A percentile compares a stretch with the other conserved stretches of the same genome.
These are phyloP conservation scores for Marchantia polymorpha DNA, from an alignment of 225 moss, liverwort and hornwort genomes.

Conservation along the genomic window DNA sequence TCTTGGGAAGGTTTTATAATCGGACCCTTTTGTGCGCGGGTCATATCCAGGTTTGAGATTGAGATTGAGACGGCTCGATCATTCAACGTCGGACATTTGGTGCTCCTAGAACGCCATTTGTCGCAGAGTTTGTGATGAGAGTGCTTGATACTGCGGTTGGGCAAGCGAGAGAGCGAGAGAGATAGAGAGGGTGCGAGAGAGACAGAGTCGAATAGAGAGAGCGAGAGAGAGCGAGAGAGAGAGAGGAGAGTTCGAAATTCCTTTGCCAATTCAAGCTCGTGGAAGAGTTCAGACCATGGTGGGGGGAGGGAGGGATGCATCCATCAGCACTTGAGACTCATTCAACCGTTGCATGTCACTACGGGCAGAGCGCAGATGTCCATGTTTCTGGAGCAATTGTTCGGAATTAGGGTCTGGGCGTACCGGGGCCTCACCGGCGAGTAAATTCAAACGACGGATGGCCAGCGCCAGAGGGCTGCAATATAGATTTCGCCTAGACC, in stretches of 20 bases:
- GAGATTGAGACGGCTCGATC: conserved; percentile 16
- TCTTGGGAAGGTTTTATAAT: conserved; percentile 1
- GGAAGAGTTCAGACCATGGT: neutral
- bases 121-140: conserved; percentile 11
- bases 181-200: no score
- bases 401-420: conserved; percentile 13
- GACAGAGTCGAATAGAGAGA: no score
- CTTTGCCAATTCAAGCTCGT: neutral
- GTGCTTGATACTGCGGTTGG: neutral
- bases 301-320: conserved; percentile 1
- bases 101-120: neutral
- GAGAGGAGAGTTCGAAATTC: neutral
- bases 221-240: no score
- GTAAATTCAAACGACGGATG: neutral
- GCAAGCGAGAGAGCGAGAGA: no score
- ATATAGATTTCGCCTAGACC: neutral
- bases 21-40: conserved; percentile 7
- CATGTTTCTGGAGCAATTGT: conserved; percentile 17
- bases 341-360: conserved; percentile 2
- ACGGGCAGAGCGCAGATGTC: conserved; percentile 15
- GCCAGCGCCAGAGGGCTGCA: neutral
- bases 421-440: neutral
- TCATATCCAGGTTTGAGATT: conserved; percentile 1
- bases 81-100: conserved; percentile 1
- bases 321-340: conserved; percentile 10